Evolutionary conservation across 2,329 filamentous ascomycete species (phyloP).

Genomic region (Fusarium pilosicola): DNA sequence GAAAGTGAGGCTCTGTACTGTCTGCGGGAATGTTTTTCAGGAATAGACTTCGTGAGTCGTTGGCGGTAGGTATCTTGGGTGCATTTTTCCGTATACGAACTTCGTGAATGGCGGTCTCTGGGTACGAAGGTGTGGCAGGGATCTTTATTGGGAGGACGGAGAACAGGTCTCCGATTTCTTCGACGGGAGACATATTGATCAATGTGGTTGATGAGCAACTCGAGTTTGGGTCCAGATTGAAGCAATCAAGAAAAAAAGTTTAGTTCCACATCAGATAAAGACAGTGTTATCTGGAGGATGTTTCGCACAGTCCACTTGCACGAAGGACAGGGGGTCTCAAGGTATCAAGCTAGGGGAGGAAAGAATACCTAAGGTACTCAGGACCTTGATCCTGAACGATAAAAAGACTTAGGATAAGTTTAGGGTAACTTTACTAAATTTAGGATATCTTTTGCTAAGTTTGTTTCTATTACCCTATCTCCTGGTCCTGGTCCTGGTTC

Average conservation of each 20-base stretch:
- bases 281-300: slow-evolving; percentile 2
- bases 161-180: slow-evolving; percentile 64
- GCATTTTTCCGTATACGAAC: slow-evolving; percentile 87
- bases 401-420: too few relatives aligned
- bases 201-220: not conserved
- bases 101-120: slow-evolving; percentile 76
- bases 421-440: too few relatives aligned
- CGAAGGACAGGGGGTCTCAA: not conserved
- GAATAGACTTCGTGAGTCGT: slow-evolving; percentile 85
- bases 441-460: too few relatives aligned
- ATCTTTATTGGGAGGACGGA: slow-evolving; percentile 75
- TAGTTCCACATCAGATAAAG: slow-evolving; percentile 21
- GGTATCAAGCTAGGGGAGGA: too few relatives aligned
- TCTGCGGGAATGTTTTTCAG: slow-evolving; percentile 90
- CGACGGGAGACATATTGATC: slow-evolving; percentile 45
- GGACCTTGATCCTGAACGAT: too few relatives aligned
- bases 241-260: slow-evolving; percentile 38
- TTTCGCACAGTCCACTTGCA: slow-evolving; percentile 22
- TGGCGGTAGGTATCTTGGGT: slow-evolving; percentile 77
- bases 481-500: too few relatives aligned
- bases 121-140: slow-evolving; percentile 70
- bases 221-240: not conserved
- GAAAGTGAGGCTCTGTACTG: slow-evolving; percentile 80
- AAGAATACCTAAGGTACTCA: too few relatives aligned
- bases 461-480: too few relatives aligned